Base-by-base conservation (phyloP, 495 filamentous ascomycete genomes). In the Penicillium argentinense region DNA sequence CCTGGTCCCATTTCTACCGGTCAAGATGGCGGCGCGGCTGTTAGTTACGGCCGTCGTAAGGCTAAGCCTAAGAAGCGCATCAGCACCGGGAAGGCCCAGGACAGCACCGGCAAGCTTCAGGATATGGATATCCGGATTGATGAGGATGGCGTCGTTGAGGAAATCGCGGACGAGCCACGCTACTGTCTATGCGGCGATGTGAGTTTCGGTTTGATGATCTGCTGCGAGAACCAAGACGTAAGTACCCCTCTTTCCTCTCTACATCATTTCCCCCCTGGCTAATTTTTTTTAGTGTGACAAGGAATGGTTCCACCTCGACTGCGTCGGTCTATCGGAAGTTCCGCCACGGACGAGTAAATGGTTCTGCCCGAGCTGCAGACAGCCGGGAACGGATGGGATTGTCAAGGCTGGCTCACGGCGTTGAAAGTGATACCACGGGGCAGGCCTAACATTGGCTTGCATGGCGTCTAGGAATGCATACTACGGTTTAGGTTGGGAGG, bases 281-380 rank as follows among this genome's bases (percentile, higher is more conserved):
- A 39, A 39, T 55, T 60, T 13, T 62, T 63, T 1, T 21, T 2
- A 87, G 73, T 91, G 87, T 66, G 67, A 71, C 46, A 73, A 69
- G 45, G 89, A 95, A 71, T 97, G 92, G 92, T 97, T 97, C 69
- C 92, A 97, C 64, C 82, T 97, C 18, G 80, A 84, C 47, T 97
- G 92, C 52, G 85, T 97, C 27, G 88, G 84, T 19, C 71, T 97
- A 26, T 74, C 76, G 1, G 85, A 88, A 39, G 80, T 86, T 42
- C 91, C 88, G 18, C 78, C 81, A 8, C 76, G 88, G 16, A 86
- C 85, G 39, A 86, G 83, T 9, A 95, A 95, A 72, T 97, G 92
- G 92, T 97, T 90, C 60, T 97, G 92, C 64, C 92, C 92, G 5
- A 86, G 91, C 9, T 96, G 91, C 59, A 78, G 87, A 23, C 79